These are phyloP conservation scores for Chamaecyparis obtusa DNA, from an alignment of 75 land plant species.

Conservation along the genomic window DNA sequence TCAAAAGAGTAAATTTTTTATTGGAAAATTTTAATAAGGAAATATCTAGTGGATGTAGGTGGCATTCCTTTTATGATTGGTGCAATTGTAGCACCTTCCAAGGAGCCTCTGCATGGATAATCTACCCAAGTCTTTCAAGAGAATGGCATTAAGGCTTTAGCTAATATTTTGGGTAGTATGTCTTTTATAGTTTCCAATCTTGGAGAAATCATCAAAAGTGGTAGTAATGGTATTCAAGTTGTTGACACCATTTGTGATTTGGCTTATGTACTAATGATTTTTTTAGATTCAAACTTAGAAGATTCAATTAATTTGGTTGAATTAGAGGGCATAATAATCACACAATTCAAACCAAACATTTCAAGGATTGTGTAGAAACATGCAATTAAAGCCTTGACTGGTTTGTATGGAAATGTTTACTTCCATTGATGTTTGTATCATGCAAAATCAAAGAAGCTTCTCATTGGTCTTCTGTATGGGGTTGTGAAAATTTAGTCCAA, in stretches of 20 bases:
- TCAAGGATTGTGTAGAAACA: slow-evolving; percentile 31
- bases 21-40: too few relatives aligned
- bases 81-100: slow-evolving; percentile 43
- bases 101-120: slow-evolving; percentile 33
- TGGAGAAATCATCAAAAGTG: slow-evolving; percentile 22
- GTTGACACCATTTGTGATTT: slow-evolving; percentile 43
- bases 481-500: too few relatives aligned
- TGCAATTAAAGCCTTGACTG: slow-evolving; percentile 38
- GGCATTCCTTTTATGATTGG: slow-evolving; percentile 33
- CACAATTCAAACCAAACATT: slow-evolving; percentile 17
- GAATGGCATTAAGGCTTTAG: slow-evolving; percentile 48
- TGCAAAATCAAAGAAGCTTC: slow-evolving; percentile 47
- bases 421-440: slow-evolving; percentile 23
- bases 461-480: slow-evolving; percentile 42
- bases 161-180: slow-evolving; percentile 41
- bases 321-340: slow-evolving; percentile 35
- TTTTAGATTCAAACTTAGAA: slow-evolving; percentile 19
- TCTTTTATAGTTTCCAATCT: slow-evolving; percentile 34
- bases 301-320: slow-evolving; percentile 23
- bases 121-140: slow-evolving; percentile 40
- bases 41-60: slow-evolving; percentile 35
- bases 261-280: slow-evolving; percentile 40
- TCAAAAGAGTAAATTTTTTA: too few relatives aligned
- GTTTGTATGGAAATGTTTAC: slow-evolving; percentile 39
- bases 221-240: slow-evolving; percentile 20